Evolutionary conservation across 306 rosid genomes (phyloP).

Genomic region (Dalbergia oliveri): DNA sequence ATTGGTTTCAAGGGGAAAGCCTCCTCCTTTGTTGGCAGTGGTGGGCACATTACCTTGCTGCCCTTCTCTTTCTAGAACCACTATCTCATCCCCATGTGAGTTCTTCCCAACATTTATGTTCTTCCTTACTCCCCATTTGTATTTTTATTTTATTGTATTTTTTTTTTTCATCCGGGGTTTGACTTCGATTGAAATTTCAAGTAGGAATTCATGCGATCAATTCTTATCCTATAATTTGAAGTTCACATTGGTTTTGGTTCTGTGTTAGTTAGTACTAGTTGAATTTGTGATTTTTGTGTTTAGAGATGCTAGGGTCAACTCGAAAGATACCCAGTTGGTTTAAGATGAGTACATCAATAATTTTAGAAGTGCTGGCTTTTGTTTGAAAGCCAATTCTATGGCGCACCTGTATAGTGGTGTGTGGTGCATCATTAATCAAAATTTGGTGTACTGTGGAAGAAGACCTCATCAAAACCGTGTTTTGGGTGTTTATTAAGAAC

Average conservation of each 20-base stretch:
- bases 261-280: constrained; percentile 10
- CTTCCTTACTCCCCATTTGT: background rate
- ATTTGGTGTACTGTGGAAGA: too few species aligned
- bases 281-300: background rate
- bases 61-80: constrained; percentile 44
- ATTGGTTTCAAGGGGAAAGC: constrained; percentile 70
- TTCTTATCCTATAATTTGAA: constrained; percentile 14
- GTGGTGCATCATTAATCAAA: too few species aligned
- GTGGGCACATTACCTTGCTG: constrained; percentile 66
- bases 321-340: background rate
- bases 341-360: background rate
- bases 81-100: constrained; percentile 63
- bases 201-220: background rate
- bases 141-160: background rate
- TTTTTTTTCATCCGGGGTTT: background rate
- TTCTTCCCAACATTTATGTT: constrained; percentile 1
- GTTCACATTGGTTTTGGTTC: background rate
- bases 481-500: too few species aligned
- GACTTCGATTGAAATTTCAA: constrained; percentile 27
- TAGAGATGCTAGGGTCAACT: too few species aligned
- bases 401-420: too few species aligned
- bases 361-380: background rate
- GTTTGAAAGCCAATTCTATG: background rate
- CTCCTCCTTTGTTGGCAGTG: constrained; percentile 64
- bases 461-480: too few species aligned